These are phyloP conservation scores for Cymbopogon flexuosus DNA, from an alignment of 202 grass and related monocot genomes.

Conservation along the genomic window DNA sequence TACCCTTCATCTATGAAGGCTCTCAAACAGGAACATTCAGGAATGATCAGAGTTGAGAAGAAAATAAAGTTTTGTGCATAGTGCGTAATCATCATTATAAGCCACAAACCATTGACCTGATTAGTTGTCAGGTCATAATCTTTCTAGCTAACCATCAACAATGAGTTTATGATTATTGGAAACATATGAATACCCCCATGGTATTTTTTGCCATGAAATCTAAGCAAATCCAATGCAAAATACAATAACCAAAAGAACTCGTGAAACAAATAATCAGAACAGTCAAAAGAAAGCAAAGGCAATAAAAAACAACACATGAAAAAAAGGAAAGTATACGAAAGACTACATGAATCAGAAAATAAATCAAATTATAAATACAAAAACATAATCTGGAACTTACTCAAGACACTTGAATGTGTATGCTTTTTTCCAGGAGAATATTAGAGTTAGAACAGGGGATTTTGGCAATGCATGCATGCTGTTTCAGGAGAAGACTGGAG, in stretches of 20 bases:
- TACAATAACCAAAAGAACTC: conserved; percentile 20
- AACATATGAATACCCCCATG: neutral
- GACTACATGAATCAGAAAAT: conserved; percentile 1
- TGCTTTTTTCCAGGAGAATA: conserved; percentile 21
- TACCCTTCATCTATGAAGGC: conserved; percentile 5
- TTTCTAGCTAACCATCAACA: conserved; percentile 13
- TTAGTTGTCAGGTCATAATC: conserved; percentile 17
- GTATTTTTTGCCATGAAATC: neutral
- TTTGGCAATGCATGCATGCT: conserved; percentile 15
- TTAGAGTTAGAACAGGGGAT: neutral
- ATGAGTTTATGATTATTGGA: neutral
- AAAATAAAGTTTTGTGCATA: neutral
- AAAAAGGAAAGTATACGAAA: neutral
- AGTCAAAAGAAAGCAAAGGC: neutral
- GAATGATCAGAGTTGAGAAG: neutral
- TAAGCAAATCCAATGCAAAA: conserved; percentile 13
- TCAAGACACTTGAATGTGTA: neutral
- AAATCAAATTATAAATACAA: conserved; percentile 12
- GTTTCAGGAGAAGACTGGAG: conserved; percentile 22
- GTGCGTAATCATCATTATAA: neutral
- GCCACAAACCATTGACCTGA: neutral
- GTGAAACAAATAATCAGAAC: conserved; percentile 1
- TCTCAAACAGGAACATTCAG: conserved; percentile 15
- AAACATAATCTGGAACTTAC: conserved; percentile 35
- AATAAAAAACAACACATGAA: conserved; percentile 20